These are phyloP conservation scores for Didymella pinodella DNA, from an alignment of 2,329 filamentous ascomycete species.

Conservation along the genomic window DNA sequence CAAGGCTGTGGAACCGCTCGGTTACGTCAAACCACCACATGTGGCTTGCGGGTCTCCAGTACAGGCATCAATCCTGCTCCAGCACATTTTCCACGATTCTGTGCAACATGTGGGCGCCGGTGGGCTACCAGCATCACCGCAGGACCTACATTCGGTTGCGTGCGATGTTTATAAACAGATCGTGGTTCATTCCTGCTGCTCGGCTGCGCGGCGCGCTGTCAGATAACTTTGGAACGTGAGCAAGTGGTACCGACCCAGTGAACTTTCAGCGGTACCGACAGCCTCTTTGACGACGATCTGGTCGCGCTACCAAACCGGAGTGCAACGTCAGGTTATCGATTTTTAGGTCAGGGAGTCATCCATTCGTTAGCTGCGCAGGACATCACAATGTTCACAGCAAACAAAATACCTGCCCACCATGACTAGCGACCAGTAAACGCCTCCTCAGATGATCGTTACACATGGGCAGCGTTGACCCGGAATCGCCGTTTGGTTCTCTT, in stretches of 20 bases:
- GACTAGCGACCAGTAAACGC: not conserved
- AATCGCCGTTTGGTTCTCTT: not conserved
- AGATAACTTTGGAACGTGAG: conserved; percentile 8
- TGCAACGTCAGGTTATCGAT: conserved; percentile 13
- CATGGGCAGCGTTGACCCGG: not conserved
- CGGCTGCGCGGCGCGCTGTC: conserved; percentile 16
- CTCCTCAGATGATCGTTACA: conserved; percentile 1
- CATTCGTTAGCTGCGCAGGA: not conserved
- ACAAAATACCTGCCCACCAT: not conserved
- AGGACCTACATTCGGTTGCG: not conserved
- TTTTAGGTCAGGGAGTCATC: conserved; percentile 8
- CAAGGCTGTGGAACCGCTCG: conserved; percentile 19
- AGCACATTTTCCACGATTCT: not conserved
- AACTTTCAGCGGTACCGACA: not conserved
- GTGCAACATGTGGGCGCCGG: not conserved
- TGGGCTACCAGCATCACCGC: conserved; percentile 4
- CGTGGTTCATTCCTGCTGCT: conserved; percentile 11
- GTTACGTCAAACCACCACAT: conserved; percentile 22
- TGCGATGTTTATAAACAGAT: conserved; percentile 2
- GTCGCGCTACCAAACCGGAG: conserved; percentile 4
- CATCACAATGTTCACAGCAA: not conserved
- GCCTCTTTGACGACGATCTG: conserved; percentile 1
- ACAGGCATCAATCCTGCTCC: conserved; percentile 10
- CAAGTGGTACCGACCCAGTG: conserved; percentile 9
- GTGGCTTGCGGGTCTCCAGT: conserved; percentile 10